Base-by-base conservation (phyloP, 805 yeast genomes). In the Metschnikowia henanensis region DNA sequence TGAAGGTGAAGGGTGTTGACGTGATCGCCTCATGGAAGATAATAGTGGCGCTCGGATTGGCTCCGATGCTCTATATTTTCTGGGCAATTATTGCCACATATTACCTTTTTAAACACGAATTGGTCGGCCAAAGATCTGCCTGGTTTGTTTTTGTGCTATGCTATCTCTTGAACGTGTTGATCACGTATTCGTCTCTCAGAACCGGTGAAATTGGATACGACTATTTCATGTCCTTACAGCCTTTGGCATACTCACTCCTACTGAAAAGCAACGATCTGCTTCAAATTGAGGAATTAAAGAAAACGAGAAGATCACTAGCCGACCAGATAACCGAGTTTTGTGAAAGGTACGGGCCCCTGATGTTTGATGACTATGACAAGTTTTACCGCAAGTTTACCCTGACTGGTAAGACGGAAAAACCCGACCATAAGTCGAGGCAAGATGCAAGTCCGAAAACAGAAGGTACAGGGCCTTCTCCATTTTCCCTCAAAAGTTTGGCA, bases 1-100 rank as follows among this genome's bases (percentile, higher is more conserved):
- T 70, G 8, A 70, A 70, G 41, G 60, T 70, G 46, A 61, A 65
- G 39, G 76, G 73, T 30, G 62, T 58, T 15, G 75, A 70, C 53
- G 75, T 70, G 19, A 53, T 70, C 36, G 66, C 70, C 6, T 65
- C 74, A 1, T 70, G 75, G 75, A 70, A 70, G 48, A 68, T 68
- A 15, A 49, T 70, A 23, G 75, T 70, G 26, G 74, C 75, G 0
- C 55, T 70, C 37, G 69, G 62, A 1, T 51, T 68, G 26, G 75
- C 75, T 1, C 75, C 75, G 4, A 55, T 60, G 28, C 58, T 70
- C 19, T 70, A 70, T 47, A 61, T 66, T 3, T 65, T 70, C 35
- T 70, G 67, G 53, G 68, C 73, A 3, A 51, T 65, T 8, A 50
- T 67, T 25, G 72, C 69, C 3, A 48, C 51, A 1, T 20, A 58